These are phyloP conservation scores for Phytophthora capsici DNA, from an alignment of 352 stramenopile genomes.

Conservation along the genomic window DNA sequence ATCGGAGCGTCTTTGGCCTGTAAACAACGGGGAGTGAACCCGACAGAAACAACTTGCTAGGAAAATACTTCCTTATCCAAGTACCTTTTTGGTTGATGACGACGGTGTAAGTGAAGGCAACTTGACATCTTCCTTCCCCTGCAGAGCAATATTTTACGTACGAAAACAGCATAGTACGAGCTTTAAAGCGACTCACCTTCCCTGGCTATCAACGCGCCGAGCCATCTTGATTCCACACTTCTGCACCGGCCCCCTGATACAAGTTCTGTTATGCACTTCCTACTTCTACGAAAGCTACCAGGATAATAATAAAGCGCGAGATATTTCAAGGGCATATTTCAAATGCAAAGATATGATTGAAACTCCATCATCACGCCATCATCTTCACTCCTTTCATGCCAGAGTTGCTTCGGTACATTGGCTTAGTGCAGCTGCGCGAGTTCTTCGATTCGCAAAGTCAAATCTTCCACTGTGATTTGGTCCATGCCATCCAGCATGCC, in stretches of 20 bases:
- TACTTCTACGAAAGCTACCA: constrained; percentile 5
- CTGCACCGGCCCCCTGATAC: constrained; percentile 17
- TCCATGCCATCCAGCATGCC: constrained; percentile 70
- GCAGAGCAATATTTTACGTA: too few relatives aligned
- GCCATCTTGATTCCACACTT: constrained; percentile 18
- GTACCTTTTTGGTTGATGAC: constrained; percentile 45
- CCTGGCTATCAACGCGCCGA: constrained; percentile 10
- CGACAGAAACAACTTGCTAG: background rate
- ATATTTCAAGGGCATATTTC: constrained; percentile 13
- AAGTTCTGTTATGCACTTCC: background rate
- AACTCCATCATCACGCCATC: background rate
- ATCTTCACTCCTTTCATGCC: background rate
- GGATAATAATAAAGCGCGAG: constrained; percentile 32
- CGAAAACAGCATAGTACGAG: too few relatives aligned
- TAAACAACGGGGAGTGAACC: background rate
- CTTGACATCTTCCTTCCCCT: constrained; percentile 48
- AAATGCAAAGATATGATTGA: constrained; percentile 27
- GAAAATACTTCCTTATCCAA: background rate
- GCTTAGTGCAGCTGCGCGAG: constrained; percentile 76
- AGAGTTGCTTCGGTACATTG: constrained; percentile 1
- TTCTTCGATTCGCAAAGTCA: constrained; percentile 80
- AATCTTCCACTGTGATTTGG: constrained; percentile 67
- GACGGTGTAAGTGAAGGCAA: constrained; percentile 43
- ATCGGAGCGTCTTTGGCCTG: constrained; percentile 30
- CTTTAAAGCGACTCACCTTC: background rate